Evolutionary conservation across 495 filamentous ascomycete genomes (phyloP), one percentile per base, ranked within the genome.

Genomic region (Penicillium pulvis): DNA sequence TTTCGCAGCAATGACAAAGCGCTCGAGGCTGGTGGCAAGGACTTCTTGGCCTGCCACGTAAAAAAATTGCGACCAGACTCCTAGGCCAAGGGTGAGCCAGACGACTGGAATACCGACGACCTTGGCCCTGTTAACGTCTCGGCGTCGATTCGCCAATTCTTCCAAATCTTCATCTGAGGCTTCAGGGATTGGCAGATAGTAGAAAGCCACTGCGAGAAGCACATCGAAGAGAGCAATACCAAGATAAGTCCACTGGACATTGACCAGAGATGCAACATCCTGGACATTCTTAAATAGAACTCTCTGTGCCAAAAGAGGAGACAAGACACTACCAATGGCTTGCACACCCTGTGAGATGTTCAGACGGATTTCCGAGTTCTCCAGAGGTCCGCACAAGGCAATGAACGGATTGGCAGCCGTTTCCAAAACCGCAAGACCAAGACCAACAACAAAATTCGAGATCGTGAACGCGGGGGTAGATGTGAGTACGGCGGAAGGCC

Each of bases 161-260:
- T 85, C 76, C 10, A 90, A 71, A 45, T 89, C 87, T 17, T 79
- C 75, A 61, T 89, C 87, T 2, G 83, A 82, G 4, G 85, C 85
- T 71, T 90, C 87, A 4, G 87, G 87, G 8, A 90, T 75, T 5
- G 81, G 81, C 1, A 87, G 68, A 62, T 89, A 89, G 59, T 83
- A 87, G 67, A 87, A 88, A 0, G 74, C 80, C 12, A 88, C 73
- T 8, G 87, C 87, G 2, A 90, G 75, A 7, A 87, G 66, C 16
- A 88, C 75, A 49, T 81, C 85, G 62, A 89, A 88, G 1, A 90
- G 73, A 3, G 84, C 79, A 50, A 88, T 88, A 39, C 82, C 87
- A 5, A 90, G 83, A 54, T 89, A 90, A 16, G 86, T 80, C 87
- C 87, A 90, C 66, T 90, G 87, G 1, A 88, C 83, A 55, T 87